Conservation (phyloP, 2,329 filamentous ascomycete genomes). For the Sphaerulina musiva region DNA sequence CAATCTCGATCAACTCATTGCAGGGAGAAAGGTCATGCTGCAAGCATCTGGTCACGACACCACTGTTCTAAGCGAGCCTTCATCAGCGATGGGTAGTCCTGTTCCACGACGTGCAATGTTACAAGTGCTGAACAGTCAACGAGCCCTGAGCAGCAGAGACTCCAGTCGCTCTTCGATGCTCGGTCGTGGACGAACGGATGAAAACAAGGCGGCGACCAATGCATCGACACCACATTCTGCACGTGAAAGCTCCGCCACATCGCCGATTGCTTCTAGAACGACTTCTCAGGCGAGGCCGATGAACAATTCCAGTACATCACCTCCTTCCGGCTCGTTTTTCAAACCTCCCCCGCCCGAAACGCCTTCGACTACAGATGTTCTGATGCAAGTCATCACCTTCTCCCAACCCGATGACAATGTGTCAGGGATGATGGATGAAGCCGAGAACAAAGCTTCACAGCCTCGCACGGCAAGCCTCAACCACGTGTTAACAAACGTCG, state of each 20-base stretch:
- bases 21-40: conserved; percentile 46
- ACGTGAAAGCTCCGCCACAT: conserved; percentile 7
- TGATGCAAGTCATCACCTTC: conserved; percentile 31
- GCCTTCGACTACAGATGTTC: conserved; percentile 31
- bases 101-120: conserved; percentile 7
- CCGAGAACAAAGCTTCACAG: conserved; percentile 19
- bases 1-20: conserved; percentile 44
- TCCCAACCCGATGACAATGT: not conserved
- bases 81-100: conserved; percentile 21
- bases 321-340: conserved; percentile 23
- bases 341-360: conserved; percentile 33
- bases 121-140: conserved; percentile 11
- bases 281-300: conserved; percentile 10
- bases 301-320: not conserved
- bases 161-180: conserved; percentile 21
- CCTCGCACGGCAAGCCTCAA: conserved; percentile 39
- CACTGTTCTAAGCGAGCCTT: conserved; percentile 21
- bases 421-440: conserved; percentile 12
- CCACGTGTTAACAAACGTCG: conserved; percentile 47
- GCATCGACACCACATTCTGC: conserved; percentile 2
- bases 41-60: conserved; percentile 40
- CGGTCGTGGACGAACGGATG: conserved; percentile 12
- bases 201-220: conserved; percentile 15
- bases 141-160: conserved; percentile 17
- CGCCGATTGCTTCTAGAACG: conserved; percentile 7